Base-by-base conservation (phyloP, 2,329 filamentous ascomycete genomes). In the Thermochaetoides dissita region DNA sequence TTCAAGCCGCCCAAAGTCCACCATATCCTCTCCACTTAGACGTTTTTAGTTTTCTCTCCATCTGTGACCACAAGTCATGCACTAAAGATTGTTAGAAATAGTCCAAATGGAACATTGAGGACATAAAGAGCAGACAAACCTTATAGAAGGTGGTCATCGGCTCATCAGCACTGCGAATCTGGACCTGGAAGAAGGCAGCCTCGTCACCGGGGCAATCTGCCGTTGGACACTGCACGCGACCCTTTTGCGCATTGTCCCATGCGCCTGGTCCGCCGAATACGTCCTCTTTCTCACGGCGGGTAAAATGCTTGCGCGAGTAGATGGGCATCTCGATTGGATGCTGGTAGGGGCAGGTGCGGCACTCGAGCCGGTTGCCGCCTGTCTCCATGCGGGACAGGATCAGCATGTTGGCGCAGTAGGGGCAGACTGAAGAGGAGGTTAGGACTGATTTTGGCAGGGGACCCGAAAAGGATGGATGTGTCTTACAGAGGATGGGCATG, bases 131-230 rank as follows among this genome's bases (percentile, higher is more conserved):
- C n/a, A 32, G 24, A 50, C 59, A 36, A 56, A 85, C 83, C 75
- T 87, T 91, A 65, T 81, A 93, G 64, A 96, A 96, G 46, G 79
- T 89, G 51, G 91, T 98, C 84, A 94, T 95, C 46, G 91, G 91
- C 71, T 98, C 91, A 65, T 98, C 91, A 40, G 91, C 91, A 69
- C 86, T 94, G 53, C 91, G 79, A 64, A 96, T 96, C 72, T 98
- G 91, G 53, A 96, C 79, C 69, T 94, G 86, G 68, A 88, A 94
- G 68, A 89, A 96, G 49, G 88, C 93, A 3, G 91, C 91, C 66
- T 86, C 78, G 46, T 77, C 72, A 49, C 86, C 86, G 56, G 84
- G 72, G 68, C 91, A 98, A 43, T 72, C 72, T 34, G 87, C 79
- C 48, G 79, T 79, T 28, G 84, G 78, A 62, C 91, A 98, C 71